phyloP scores from a whole-genome alignment of 495 filamentous ascomycete genomes.

The Aspergillus kassunensis region DNA sequence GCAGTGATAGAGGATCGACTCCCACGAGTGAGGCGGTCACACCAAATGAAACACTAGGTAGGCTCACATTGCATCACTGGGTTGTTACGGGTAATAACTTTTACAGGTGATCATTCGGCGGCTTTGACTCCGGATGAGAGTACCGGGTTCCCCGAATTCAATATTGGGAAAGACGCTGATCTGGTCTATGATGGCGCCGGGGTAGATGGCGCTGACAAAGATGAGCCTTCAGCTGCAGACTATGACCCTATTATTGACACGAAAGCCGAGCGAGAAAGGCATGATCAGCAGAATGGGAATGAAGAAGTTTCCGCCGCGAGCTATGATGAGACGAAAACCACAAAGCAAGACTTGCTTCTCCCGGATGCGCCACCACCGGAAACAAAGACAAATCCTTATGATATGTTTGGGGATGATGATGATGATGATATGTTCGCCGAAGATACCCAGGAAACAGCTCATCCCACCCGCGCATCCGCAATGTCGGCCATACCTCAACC shows the following conservation, averaged over 20 bases:
- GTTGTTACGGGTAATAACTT: background rate
- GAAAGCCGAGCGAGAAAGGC: constrained; percentile 76
- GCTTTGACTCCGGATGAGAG: constrained; percentile 45
- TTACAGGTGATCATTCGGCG: constrained; percentile 24
- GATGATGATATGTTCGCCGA: constrained; percentile 87
- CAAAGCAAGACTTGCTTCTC: constrained; percentile 53
- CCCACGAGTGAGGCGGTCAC: constrained; percentile 43
- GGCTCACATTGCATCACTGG: background rate
- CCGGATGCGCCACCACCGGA: constrained; percentile 40
- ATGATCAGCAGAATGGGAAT: constrained; percentile 56
- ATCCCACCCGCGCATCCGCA: constrained; percentile 38
- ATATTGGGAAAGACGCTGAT: constrained; percentile 57
- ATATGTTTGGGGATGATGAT: constrained; percentile 95
- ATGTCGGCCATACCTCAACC: constrained; percentile 51
- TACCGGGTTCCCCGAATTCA: constrained; percentile 50
- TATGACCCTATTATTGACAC: constrained; percentile 94
- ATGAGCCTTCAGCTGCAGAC: constrained; percentile 87
- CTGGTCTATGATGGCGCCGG: constrained; percentile 57
- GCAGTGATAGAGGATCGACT: constrained; percentile 51
- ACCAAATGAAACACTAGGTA: constrained; percentile 28
- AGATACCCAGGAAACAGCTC: constrained; percentile 42
- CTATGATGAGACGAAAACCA: constrained; percentile 58
- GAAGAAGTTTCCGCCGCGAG: constrained; percentile 54
- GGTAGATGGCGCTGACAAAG: constrained; percentile 54
- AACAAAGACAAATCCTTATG: constrained; percentile 61